Base-by-base conservation (phyloP, 495 filamentous ascomycete species). In the Annulohypoxylon nitens region DNA sequence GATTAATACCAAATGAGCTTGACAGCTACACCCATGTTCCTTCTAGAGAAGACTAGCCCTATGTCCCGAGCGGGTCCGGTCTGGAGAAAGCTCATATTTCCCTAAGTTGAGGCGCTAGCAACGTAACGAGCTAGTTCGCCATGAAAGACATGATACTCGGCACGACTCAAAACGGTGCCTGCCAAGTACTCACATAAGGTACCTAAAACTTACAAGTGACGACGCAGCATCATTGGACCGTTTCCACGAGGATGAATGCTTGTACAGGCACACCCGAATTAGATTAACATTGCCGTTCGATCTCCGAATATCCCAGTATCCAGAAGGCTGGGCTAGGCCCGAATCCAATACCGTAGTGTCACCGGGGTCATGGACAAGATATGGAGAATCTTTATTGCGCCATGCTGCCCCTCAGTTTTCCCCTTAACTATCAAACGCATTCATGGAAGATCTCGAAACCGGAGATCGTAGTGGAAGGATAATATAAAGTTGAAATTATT, bases 1-100 rank as follows among this genome's bases (percentile, higher is more conserved):
- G 48, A 51, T 51, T 51, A 26, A 26, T 11, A 23, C 48, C 23
- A 51, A 51, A 51, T 51, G 48, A 51, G 48, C 48, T 51, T 51
- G 48, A 51, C 48, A 51, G 18, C 48, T 51, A 12, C 20, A 51
- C 48, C 48, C 48, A 51, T 51, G 48, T 7, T 4, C 43, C 43
- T 18, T 47, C 43, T 47, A 16, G 43, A 47, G 43, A 47, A 47
- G 4, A 12, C 12, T 47, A 47, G 41, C 41, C 14, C 14, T 45
- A 14, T 45, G 14, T 45, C 14, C 41, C 41, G 41, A 45, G 11
- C 14, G 14, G 41, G 41, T n/a, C 41, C 14, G 5, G 43, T 47
- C 43, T 47, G 43, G 43, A 47, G 43, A 20, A 47, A 47, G 6
- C 43, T 18, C 43, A n/a, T 47, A 47, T 9, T 47, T 47, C 8